Base-by-base conservation (phyloP, 2,329 filamentous ascomycete species). In the Aspergillus aculeatinus region DNA sequence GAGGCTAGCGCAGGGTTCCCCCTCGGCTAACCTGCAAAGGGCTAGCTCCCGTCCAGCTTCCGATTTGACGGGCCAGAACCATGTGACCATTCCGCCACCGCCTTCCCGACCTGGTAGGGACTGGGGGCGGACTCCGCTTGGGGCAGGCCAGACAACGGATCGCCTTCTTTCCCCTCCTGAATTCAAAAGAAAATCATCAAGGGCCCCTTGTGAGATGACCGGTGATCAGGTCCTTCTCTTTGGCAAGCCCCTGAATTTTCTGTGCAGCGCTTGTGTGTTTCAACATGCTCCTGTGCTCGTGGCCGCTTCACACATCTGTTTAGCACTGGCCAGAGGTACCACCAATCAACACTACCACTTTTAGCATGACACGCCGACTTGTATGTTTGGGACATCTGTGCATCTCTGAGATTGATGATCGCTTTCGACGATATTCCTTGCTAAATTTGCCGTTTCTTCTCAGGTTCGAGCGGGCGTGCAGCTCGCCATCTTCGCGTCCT, bases 401-500 rank as follows among this genome's bases (percentile, higher is more conserved):
- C 16, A 35, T 19, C 39, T 6, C 16, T 9, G 39, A 16, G 39
- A 19, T 44, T 9, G 39, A 16, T 19, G 1, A 5, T 44, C n/a
- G 16, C 16, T 19, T 19, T 1, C 6, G 14, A 5, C 5, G 14
- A n/a, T 6, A 16, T 44, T 5, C 16, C 35, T 9, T 14, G 23
- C 48, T 59, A 23, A 53, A 60, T 61, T 58, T 21, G 1, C 29
- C 19, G 16, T 35, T 19, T 27, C 23, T 2, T 12, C 60, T 3
- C 64, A 85, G 82, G 79, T 84, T 60, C 81, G 82, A 58, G 92
- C 92, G 65, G 85, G 89, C 71, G 81, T 89, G 73, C 91, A 97
- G 83, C 86, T 95, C 72, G 81, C 84, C 65, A 81, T 86, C 59
- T 82, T 92, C 59, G 81, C 85, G 58, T 74, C 85, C 66, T 80